phyloP scores from a whole-genome alignment of 2,329 filamentous ascomycete species.

The Stenocarpella maydis region DNA sequence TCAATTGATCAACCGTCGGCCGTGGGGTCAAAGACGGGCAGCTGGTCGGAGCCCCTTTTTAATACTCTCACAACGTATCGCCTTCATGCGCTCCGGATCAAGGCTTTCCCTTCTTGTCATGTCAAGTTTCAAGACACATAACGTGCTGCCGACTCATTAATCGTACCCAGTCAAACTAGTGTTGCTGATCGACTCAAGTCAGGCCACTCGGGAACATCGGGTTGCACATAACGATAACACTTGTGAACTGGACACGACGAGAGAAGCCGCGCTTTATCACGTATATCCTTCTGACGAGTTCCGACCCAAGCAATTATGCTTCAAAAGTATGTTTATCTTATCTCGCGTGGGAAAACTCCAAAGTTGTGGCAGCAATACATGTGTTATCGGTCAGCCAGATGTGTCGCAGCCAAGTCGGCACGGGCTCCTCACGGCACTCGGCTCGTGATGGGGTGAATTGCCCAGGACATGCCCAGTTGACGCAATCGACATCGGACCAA shows the following conservation, averaged over 20 bases:
- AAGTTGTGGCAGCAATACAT: background rate
- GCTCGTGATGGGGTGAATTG: slow-evolving; percentile 24
- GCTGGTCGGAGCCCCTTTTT: slow-evolving; percentile 10
- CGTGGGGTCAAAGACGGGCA: background rate
- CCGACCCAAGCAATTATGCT: background rate
- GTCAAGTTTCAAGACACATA: slow-evolving; percentile 32
- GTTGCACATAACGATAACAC: background rate
- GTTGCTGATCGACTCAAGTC: slow-evolving; percentile 27
- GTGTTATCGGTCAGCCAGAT: slow-evolving; percentile 2
- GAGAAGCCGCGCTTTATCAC: background rate
- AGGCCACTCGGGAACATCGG: background rate
- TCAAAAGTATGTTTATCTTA: background rate
- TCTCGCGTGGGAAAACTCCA: background rate
- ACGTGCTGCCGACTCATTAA: slow-evolving; percentile 31
- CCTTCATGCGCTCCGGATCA: slow-evolving; percentile 21
- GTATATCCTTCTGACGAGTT: background rate
- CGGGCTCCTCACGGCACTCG: slow-evolving; percentile 28
- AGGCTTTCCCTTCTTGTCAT: slow-evolving; percentile 20
- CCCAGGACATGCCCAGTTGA: slow-evolving; percentile 27
- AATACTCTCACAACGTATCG: slow-evolving; percentile 21
- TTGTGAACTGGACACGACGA: background rate
- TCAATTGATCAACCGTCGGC: slow-evolving; percentile 21
- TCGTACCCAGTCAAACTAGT: slow-evolving; percentile 21
- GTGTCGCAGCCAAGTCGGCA: slow-evolving; percentile 22
- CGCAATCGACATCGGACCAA: slow-evolving; percentile 32